Percentiles rank a stretch among this genome's conserved stretches.
These are phyloP conservation scores for Metschnikowia cerradonensis DNA, from an alignment of 805 yeast genomes.

Conservation along the genomic window DNA sequence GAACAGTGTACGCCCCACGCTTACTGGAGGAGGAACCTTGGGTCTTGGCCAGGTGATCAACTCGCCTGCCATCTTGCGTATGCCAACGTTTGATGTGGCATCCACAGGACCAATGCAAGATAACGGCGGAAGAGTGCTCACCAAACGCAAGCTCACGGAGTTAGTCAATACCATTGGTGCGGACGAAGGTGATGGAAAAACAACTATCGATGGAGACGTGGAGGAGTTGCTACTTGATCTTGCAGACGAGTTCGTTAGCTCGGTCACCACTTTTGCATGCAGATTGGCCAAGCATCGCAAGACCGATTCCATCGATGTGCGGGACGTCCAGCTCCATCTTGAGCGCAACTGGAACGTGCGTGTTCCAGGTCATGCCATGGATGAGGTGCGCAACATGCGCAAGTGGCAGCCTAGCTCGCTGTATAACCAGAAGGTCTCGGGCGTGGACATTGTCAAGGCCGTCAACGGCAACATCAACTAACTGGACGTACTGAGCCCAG, in stretches of 20 bases:
- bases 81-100: constrained; percentile 75
- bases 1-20: constrained; percentile 59
- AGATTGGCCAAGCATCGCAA: constrained; percentile 92
- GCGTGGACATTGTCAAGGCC: constrained; percentile 61
- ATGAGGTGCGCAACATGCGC: constrained; percentile 77
- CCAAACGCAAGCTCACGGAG: constrained; percentile 86
- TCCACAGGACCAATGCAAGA: constrained; percentile 34
- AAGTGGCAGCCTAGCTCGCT: constrained; percentile 63
- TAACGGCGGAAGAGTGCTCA: constrained; percentile 75
- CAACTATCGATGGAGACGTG: constrained; percentile 90
- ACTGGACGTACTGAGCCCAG: too few species aligned
- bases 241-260: constrained; percentile 92
- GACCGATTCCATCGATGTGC: constrained; percentile 78
- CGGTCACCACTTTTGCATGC: constrained; percentile 91
- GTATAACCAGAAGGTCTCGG: constrained; percentile 64
- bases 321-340: constrained; percentile 86
- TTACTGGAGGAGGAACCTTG: constrained; percentile 80
- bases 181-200: constrained; percentile 88
- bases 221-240: constrained; percentile 86
- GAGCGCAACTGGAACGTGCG: constrained; percentile 94
- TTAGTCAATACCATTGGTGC: constrained; percentile 77
- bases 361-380: constrained; percentile 89
- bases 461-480: constrained; percentile 45
- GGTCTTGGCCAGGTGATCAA: constrained; percentile 59
- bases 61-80: constrained; percentile 67